Percentiles rank a stretch among this genome's conserved stretches.
Evolutionary conservation across 148 eudicot species (phyloP).

Genomic region (Amaranthus cruentus): DNA sequence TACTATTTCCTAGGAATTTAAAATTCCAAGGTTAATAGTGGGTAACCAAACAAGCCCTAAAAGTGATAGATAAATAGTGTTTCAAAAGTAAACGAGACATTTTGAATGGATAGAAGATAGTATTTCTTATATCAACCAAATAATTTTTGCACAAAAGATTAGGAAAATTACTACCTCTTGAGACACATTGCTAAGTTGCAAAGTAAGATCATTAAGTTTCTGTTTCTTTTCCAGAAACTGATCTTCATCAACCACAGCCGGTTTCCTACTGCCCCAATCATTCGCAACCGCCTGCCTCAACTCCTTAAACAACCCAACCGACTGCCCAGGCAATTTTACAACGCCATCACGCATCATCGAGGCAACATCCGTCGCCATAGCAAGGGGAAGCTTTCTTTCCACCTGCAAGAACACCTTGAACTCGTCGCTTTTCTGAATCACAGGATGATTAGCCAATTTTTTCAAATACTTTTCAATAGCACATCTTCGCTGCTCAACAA

Average conservation of each 20-base stretch:
- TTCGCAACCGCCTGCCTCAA: conserved; percentile 73
- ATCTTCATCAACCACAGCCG: conserved; percentile 66
- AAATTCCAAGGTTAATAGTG: no score
- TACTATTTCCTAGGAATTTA: no score
- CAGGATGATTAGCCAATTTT: conserved; percentile 60
- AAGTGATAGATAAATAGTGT: no score
- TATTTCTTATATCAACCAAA: neutral
- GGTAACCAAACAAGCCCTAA: no score
- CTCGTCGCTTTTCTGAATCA: conserved; percentile 69
- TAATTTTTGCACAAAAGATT: neutral
- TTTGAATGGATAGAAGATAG: no score
- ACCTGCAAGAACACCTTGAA: conserved; percentile 80
- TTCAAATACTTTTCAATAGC: conserved; percentile 77
- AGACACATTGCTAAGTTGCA: conserved; percentile 55
- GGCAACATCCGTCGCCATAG: conserved; percentile 52
- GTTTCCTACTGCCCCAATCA: conserved; percentile 72
- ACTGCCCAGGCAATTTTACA: conserved; percentile 63
- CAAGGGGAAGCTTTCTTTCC: conserved; percentile 68
- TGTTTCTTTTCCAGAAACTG: conserved; percentile 72
- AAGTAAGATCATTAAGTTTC: conserved; percentile 58
- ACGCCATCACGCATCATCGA: conserved; percentile 88
- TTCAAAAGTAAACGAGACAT: no score
- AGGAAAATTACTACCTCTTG: conserved; percentile 59
- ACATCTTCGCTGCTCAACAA: conserved; percentile 78
- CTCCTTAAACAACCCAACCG: conserved; percentile 82